Evolutionary conservation across 2,329 filamentous ascomycete species (phyloP).

Genomic region (Colletotrichum aenigma): DNA sequence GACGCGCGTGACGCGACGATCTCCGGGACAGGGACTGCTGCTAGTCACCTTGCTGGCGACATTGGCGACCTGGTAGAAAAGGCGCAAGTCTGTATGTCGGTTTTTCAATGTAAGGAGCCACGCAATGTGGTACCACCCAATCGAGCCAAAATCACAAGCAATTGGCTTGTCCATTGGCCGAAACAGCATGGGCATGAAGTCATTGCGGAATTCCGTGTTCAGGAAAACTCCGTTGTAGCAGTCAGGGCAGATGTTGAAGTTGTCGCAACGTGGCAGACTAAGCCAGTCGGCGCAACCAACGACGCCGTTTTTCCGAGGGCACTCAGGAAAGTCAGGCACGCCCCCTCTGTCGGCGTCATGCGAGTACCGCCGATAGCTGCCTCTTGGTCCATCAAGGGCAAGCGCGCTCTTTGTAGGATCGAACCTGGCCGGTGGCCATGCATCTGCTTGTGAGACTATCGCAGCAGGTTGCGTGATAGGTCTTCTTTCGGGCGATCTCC

Average conservation of each 20-base stretch:
- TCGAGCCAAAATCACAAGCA: conserved; percentile 78
- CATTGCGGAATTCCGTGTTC: conserved; percentile 68
- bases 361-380: conserved; percentile 57
- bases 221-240: conserved; percentile 77
- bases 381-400: conserved; percentile 42
- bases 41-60: conserved; percentile 50
- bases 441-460: not conserved
- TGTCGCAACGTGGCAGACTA: conserved; percentile 71
- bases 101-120: conserved; percentile 82
- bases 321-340: conserved; percentile 64
- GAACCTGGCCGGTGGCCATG: conserved; percentile 53
- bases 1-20: conserved; percentile 56
- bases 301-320: conserved; percentile 68
- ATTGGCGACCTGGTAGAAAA: conserved; percentile 73
- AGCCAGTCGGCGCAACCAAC: conserved; percentile 79
- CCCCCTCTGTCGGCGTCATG: conserved; percentile 52
- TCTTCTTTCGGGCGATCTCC: conserved; percentile 23
- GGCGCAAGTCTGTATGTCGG: conserved; percentile 64
- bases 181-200: conserved; percentile 67
- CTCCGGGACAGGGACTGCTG: conserved; percentile 61
- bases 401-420: conserved; percentile 41
- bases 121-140: conserved; percentile 82
- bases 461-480: not conserved
- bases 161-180: conserved; percentile 63
- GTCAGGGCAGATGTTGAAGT: conserved; percentile 81